Base-by-base conservation (phyloP, 805 yeast genomes). In the Candida namnaoensis region DNA sequence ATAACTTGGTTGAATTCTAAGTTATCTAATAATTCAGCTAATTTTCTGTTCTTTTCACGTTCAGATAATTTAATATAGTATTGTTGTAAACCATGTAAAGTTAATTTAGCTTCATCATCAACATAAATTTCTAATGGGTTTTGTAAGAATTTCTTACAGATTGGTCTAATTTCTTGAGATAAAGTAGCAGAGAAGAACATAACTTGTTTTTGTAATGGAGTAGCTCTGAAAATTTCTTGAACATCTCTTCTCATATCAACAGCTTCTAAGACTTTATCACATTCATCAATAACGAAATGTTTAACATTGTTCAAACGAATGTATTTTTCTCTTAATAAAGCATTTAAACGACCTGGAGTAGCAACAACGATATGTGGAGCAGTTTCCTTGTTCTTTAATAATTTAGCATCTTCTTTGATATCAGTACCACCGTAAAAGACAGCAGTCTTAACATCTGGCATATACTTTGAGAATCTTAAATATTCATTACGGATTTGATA, bases 171-270 rank as follows among this genome's bases (percentile, higher is more conserved):
- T 61, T 91, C 98, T 61, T 78, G 86, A 38, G 95, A 80, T 56
- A 91, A 75, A 43, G 99, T 91, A 51, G 99, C 99, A 46, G 96
- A 85, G 68, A 91, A 91, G 96, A 91, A 91, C 98, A 93, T 90
- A 43, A 93, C 98, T 72, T 91, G 99, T 69, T 91, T 91, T 65
- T 91, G 96, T 68, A 86, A 95, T 51, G 99, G 99, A 40, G 99
- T 91, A 47, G 86, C 86, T 66, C 96, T 82, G 80, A 93, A 91
- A 50, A 93, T 85, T 62, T 91, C 98, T 74, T 91, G 99, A 45
- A 91, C 96, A 61, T 91, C 99, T 65, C 96, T 82, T 75, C 99
- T 86, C 99, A 91, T 91, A 57, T 84, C 95, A 57, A 82, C 58
- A 42, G 80, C 71, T 71, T 93, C 98, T 65, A 91, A 76, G 43